Percentiles rank a stretch among this genome's conserved stretches.
phyloP scores from a whole-genome alignment of 2,329 filamentous ascomycete genomes.

The Clonostachys sp. region DNA sequence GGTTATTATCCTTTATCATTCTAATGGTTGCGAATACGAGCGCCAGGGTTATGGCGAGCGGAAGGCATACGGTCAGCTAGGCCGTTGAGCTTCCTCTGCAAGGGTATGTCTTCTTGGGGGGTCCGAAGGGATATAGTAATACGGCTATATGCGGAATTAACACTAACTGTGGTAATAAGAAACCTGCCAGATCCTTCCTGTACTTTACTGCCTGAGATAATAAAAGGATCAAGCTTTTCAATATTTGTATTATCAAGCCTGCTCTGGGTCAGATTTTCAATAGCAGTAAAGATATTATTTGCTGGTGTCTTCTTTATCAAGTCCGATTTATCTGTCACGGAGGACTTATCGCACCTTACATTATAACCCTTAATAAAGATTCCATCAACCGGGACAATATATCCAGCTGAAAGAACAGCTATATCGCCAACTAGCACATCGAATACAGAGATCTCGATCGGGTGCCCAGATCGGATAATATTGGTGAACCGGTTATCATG shows the following conservation, averaged over 20 bases:
- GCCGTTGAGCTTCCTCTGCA: slow-evolving; percentile 69
- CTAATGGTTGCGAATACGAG: slow-evolving; percentile 51
- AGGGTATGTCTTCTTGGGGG: slow-evolving; percentile 66
- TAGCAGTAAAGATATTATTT: slow-evolving; percentile 44
- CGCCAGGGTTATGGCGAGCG: slow-evolving; percentile 48
- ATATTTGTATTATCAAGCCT: too few relatives aligned
- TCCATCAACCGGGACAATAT: slow-evolving; percentile 69
- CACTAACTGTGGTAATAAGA: slow-evolving; percentile 66
- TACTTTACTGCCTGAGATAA: slow-evolving; percentile 69
- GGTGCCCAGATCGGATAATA: slow-evolving; percentile 68
- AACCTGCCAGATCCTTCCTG: slow-evolving; percentile 70
- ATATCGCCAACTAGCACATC: slow-evolving; percentile 72
- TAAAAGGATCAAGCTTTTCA: slow-evolving; percentile 56
- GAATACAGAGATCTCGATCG: slow-evolving; percentile 64
- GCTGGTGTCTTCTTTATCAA: slow-evolving; percentile 52
- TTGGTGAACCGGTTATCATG: slow-evolving; percentile 38
- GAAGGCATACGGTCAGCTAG: slow-evolving; percentile 68
- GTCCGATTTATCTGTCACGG: slow-evolving; percentile 59
- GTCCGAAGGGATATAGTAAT: slow-evolving; percentile 71
- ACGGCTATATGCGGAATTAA: slow-evolving; percentile 67
- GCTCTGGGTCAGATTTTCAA: slow-evolving; percentile 15
- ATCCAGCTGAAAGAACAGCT: slow-evolving; percentile 62
- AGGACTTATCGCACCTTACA: slow-evolving; percentile 61
- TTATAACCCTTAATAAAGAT: slow-evolving; percentile 63
- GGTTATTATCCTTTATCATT: slow-evolving; percentile 52